Percentiles rank a stretch among this genome's conserved stretches.
Conservation (phyloP, 2,329 filamentous ascomycete genomes). For the Trichoderma sp. region DNA sequence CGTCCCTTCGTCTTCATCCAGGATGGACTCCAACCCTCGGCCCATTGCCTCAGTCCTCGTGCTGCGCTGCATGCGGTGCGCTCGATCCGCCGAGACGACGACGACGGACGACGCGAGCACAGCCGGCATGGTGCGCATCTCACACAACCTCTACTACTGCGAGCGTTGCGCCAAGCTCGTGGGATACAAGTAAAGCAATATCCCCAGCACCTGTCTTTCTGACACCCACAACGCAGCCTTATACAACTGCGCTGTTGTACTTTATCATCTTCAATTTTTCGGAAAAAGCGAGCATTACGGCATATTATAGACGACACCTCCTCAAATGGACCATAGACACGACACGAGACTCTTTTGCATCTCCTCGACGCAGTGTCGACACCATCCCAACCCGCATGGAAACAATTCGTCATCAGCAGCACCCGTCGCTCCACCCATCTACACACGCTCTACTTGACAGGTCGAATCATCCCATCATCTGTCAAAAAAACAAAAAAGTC, state of each 20-base stretch:
- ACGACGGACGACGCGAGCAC: constrained; percentile 59
- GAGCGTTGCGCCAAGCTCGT: constrained; percentile 63
- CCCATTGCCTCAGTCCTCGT: constrained; percentile 58
- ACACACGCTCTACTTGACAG: background rate
- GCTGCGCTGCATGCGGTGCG: constrained; percentile 64
- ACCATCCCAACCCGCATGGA: background rate
- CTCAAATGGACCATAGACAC: background rate
- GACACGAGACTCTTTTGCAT: background rate
- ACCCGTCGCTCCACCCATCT: background rate
- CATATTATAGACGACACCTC: background rate
- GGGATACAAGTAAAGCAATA: constrained; percentile 55
- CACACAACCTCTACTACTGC: constrained; percentile 68
- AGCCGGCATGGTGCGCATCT: constrained; percentile 65
- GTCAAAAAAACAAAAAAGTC: constrained; percentile 2
- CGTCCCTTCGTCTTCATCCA: constrained; percentile 43
- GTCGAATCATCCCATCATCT: background rate
- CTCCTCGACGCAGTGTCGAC: background rate
- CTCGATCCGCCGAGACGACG: constrained; percentile 60
- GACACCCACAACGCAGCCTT: background rate
- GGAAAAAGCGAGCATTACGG: background rate
- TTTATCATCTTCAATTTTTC: background rate
- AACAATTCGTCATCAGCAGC: background rate
- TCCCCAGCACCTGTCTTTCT: background rate
- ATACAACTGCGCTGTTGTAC: background rate
- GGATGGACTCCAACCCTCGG: constrained; percentile 50